Evolutionary conservation across 805 yeast genomes (phyloP).

Genomic region (Lachancea mirantina): DNA sequence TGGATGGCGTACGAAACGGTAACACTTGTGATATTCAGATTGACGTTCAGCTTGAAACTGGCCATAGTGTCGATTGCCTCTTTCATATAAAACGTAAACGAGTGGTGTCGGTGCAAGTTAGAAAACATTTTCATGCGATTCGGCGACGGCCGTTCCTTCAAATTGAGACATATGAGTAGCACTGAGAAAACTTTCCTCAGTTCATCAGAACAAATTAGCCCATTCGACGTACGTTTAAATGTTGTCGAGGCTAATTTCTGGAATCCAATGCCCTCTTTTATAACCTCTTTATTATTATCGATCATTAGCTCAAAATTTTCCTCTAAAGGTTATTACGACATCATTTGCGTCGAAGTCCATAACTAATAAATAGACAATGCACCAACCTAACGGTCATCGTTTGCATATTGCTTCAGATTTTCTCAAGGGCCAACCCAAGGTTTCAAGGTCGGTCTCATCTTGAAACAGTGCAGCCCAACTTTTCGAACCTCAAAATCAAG

Average conservation of each 20-base stretch:
- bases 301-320: not conserved
- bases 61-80: slow-evolving; percentile 50
- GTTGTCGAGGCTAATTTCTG: slow-evolving; percentile 40
- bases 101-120: slow-evolving; percentile 32
- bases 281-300: not conserved
- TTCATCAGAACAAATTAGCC: slow-evolving; percentile 48
- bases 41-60: slow-evolving; percentile 40
- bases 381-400: no score
- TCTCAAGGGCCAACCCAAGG: no score
- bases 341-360: no score
- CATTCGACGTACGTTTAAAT: slow-evolving; percentile 46
- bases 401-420: no score
- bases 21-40: slow-evolving; percentile 44
- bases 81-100: slow-evolving; percentile 46
- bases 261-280: slow-evolving; percentile 20
- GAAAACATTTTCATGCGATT: slow-evolving; percentile 21
- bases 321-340: no score
- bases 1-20: slow-evolving; percentile 49
- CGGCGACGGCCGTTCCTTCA: slow-evolving; percentile 28
- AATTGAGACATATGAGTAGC: slow-evolving; percentile 37
- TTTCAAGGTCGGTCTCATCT: no score
- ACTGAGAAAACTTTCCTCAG: slow-evolving; percentile 54
- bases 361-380: no score
- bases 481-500: no score
- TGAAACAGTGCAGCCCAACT: no score